Conservation (phyloP, 805 yeast genomes). For the Crinitomyces ghanaensis region DNA sequence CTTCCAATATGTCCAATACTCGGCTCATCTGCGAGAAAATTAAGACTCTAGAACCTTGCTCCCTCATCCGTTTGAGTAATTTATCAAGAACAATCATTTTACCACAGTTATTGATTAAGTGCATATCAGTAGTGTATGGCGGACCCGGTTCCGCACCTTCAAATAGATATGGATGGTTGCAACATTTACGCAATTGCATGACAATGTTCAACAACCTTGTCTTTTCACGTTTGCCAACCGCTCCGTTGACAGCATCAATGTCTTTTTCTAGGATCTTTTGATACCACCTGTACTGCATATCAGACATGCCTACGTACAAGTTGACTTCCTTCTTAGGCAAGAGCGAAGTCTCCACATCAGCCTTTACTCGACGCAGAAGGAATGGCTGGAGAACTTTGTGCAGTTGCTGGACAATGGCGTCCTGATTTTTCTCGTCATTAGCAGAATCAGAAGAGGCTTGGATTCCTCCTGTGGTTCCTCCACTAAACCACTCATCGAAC, state of each 20-base stretch:
- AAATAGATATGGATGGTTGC: constrained; percentile 92
- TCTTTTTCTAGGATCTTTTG: constrained; percentile 78
- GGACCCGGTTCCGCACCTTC: constrained; percentile 99
- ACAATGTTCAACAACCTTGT: constrained; percentile 85
- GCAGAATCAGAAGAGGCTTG: too few species aligned
- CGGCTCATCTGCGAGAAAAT: constrained; percentile 93
- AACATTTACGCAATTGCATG: constrained; percentile 93
- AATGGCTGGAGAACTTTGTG: constrained; percentile 84
- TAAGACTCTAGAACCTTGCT: constrained; percentile 78
- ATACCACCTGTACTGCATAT: constrained; percentile 91
- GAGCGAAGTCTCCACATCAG: constrained; percentile 86
- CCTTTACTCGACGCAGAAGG: constrained; percentile 74
- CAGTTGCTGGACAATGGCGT: constrained; percentile 73
- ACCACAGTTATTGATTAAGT: constrained; percentile 74
- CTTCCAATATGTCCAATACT: constrained; percentile 80
- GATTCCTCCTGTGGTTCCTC: too few species aligned
- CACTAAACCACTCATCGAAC: constrained; percentile 79
- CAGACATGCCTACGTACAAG: constrained; percentile 90
- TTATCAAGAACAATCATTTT: constrained; percentile 87
- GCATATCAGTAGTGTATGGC: constrained; percentile 92
- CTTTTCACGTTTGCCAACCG: constrained; percentile 80
- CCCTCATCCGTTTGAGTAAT: constrained; percentile 56
- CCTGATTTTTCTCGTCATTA: too few species aligned
- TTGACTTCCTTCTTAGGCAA: constrained; percentile 85
- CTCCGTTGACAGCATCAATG: constrained; percentile 92